Conservation (phyloP, 108 stramenopile genomes). For the Asterionellopsis glacialis region DNA sequence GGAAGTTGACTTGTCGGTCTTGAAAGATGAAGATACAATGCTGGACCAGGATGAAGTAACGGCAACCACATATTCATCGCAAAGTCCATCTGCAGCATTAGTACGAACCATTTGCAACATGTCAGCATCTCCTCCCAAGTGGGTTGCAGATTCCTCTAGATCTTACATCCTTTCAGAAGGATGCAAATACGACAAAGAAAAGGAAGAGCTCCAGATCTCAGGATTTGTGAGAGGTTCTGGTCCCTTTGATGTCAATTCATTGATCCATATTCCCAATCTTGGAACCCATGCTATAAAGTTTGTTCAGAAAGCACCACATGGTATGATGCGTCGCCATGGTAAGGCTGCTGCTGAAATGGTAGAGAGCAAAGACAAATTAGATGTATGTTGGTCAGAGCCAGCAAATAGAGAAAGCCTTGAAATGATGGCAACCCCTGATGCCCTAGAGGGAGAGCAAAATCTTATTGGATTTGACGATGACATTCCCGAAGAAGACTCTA, state of each 20-base stretch:
- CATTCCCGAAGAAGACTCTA: slow-evolving; percentile 42
- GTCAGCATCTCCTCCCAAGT: slow-evolving; percentile 63
- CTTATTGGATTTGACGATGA: slow-evolving; percentile 95
- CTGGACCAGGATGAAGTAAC: slow-evolving; percentile 20
- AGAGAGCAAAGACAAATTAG: slow-evolving; percentile 18
- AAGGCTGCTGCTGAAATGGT: slow-evolving; percentile 9
- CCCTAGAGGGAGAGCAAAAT: slow-evolving; percentile 96
- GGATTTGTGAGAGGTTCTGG: slow-evolving; percentile 89
- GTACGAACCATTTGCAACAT: slow-evolving; percentile 68
- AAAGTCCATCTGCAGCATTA: slow-evolving; percentile 42
- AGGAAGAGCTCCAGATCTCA: slow-evolving; percentile 62
- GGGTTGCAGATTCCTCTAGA: slow-evolving; percentile 68
- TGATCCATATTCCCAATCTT: slow-evolving; percentile 85
- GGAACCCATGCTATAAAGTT: slow-evolving; percentile 85
- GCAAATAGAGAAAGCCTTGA: slow-evolving; percentile 68
- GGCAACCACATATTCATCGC: slow-evolving; percentile 5
- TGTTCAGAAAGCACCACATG: slow-evolving; percentile 8
- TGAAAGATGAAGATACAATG: background rate
- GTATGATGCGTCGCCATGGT: no score
- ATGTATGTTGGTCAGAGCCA: slow-evolving; percentile 35
- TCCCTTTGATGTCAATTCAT: slow-evolving; percentile 79
- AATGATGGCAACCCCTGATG: slow-evolving; percentile 90
- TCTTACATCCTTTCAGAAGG: slow-evolving; percentile 67
- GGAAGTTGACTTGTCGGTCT: slow-evolving; percentile 50
- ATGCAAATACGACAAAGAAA: slow-evolving; percentile 45